phyloP scores from a whole-genome alignment of 2,329 filamentous ascomycete species.

The Fusarium sterilihyphosum region DNA sequence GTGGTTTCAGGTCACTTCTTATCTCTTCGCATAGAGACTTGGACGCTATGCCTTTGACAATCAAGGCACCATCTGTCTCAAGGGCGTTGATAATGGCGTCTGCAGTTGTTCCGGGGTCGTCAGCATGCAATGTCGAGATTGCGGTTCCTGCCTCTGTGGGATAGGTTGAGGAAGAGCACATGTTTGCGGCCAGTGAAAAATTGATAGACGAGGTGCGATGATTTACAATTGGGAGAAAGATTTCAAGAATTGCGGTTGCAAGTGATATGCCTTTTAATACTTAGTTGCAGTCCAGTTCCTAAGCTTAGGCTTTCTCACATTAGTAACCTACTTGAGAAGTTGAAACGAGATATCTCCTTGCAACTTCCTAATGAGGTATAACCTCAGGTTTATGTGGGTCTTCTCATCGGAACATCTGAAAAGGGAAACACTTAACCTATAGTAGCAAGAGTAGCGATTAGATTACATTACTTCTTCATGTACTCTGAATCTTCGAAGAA shows the following conservation, averaged over 20 bases:
- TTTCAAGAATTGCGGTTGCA: fast-evolving
- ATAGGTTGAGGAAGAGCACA: background rate
- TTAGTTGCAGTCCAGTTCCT: background rate
- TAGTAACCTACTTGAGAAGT: background rate
- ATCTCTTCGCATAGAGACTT: background rate
- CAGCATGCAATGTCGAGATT: background rate
- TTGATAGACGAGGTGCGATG: fast-evolving
- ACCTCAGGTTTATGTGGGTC: fast-evolving
- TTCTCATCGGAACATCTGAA: background rate
- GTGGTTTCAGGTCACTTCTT: fast-evolving
- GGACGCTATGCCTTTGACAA: background rate
- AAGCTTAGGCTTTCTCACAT: background rate
- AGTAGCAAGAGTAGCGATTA: too few species aligned
- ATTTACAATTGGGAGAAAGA: fast-evolving
- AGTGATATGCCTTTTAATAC: background rate
- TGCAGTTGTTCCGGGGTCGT: fast-evolving
- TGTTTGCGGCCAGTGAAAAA: fast-evolving
- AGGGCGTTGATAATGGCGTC: background rate
- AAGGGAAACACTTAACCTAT: background rate
- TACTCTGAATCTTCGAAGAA: too few species aligned
- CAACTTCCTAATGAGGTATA: too few species aligned
- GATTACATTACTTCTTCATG: too few species aligned
- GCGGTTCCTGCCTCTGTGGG: background rate
- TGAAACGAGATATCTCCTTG: too few species aligned
- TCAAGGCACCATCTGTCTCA: background rate